These are phyloP conservation scores for Pythium volutum DNA, from an alignment of 352 stramenopile species.

Conservation along the genomic window DNA sequence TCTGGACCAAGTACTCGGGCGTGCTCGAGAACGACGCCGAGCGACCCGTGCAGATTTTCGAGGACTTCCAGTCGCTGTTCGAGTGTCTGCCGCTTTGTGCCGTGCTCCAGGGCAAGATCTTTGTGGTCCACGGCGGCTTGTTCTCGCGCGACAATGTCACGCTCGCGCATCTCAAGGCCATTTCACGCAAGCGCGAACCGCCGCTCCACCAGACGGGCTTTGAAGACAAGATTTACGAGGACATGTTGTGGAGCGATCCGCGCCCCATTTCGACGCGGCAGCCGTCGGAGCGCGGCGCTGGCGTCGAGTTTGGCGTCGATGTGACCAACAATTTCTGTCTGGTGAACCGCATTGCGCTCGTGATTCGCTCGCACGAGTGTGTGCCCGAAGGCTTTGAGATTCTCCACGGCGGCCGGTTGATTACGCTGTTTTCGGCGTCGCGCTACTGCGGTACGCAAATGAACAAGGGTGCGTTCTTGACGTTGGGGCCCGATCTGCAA, in stretches of 20 bases:
- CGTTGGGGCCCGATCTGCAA: slow-evolving; percentile 86
- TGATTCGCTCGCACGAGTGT: slow-evolving; percentile 94
- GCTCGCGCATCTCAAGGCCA: slow-evolving; percentile 86
- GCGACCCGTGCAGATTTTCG: slow-evolving; percentile 51
- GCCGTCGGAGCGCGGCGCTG: slow-evolving; percentile 84
- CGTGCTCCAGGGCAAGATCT: slow-evolving; percentile 89
- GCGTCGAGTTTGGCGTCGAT: slow-evolving; percentile 91
- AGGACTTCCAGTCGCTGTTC: slow-evolving; percentile 81
- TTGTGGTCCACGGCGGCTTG: slow-evolving; percentile 93
- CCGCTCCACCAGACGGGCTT: slow-evolving; percentile 86
- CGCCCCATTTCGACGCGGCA: slow-evolving; percentile 71
- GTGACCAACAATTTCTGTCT: slow-evolving; percentile 94
- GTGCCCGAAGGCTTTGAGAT: slow-evolving; percentile 91
- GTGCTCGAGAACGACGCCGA: slow-evolving; percentile 53
- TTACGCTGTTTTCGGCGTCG: slow-evolving; percentile 92
- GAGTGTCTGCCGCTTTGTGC: slow-evolving; percentile 88
- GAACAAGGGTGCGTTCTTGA: slow-evolving; percentile 93
- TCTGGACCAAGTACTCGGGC: slow-evolving; percentile 82
- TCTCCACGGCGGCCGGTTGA: slow-evolving; percentile 82
- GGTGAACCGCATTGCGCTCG: slow-evolving; percentile 90
- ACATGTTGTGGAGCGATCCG: slow-evolving; percentile 93
- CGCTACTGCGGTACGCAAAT: slow-evolving; percentile 91
- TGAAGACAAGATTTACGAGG: slow-evolving; percentile 93
- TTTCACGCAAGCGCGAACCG: slow-evolving; percentile 90
- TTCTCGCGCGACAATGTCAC: slow-evolving; percentile 92